Conservation (phyloP, 441 rosid genomes). For the Hura crepitans region DNA sequence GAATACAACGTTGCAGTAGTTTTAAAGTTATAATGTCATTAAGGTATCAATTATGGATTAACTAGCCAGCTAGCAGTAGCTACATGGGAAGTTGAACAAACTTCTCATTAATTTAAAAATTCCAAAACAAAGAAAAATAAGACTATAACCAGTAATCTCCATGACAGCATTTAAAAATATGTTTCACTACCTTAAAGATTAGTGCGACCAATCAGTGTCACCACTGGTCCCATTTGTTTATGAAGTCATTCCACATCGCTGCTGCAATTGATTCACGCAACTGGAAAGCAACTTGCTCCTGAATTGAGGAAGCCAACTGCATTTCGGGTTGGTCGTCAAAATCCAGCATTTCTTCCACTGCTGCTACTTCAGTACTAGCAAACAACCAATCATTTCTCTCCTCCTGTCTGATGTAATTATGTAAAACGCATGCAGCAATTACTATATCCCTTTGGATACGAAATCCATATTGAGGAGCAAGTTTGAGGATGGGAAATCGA, state of each 20-base stretch:
- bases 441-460: conserved; percentile 83
- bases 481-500: conserved; percentile 74
- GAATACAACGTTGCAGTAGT: too few relatives aligned
- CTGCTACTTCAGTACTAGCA: conserved; percentile 34
- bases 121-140: neutral
- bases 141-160: neutral
- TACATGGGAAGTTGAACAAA: too few relatives aligned
- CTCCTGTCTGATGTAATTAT: conserved; percentile 60
- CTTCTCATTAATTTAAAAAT: neutral
- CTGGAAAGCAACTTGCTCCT: conserved; percentile 48
- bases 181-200: neutral
- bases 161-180: neutral
- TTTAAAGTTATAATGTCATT: too few relatives aligned
- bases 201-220: conserved; percentile 30
- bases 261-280: conserved; percentile 55
- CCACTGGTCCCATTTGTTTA: conserved; percentile 77
- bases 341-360: conserved; percentile 40
- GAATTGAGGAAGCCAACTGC: conserved; percentile 46
- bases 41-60: too few relatives aligned
- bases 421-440: conserved; percentile 69
- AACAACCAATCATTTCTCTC: conserved; percentile 74
- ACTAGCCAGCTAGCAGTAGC: too few relatives aligned
- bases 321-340: conserved; percentile 53
- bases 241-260: conserved; percentile 77
- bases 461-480: conserved; percentile 71